Base-by-base conservation (phyloP, 169 alveolate species). In the Sarcocystis neurona region DNA sequence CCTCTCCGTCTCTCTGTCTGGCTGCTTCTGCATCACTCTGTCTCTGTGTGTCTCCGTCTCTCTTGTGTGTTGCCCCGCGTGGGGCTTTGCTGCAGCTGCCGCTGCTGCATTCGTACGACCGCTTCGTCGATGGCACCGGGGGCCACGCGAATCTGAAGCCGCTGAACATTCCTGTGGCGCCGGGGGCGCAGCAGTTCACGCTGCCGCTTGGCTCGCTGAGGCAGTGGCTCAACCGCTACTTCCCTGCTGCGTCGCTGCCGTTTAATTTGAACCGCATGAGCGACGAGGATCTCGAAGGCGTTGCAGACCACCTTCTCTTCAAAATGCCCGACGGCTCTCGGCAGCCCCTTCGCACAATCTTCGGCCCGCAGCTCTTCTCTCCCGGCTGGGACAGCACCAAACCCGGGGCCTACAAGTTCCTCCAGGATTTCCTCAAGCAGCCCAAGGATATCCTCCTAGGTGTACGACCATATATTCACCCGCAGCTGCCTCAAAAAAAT, bases 11-110 rank as follows among this genome's bases (percentile, higher is more conserved):
- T 48, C 60, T 6, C 6, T 6, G 15, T 10, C 6, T 48, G 27
- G 15, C 6, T 15, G 6, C 60, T 15, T 48, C 75, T 30, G 4
- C 39, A 63, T 63, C 43, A 18, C 12, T 63, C 41, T 63, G 15
- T 63, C 39, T 63, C 27, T 20, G 39, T 37, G n/a, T n/a, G n/a
- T n/a, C n/a, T n/a, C n/a, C n/a, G n/a, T n/a, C n/a, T n/a, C n/a
- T n/a, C n/a, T n/a, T n/a, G n/a, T n/a, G n/a, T n/a, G n/a, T n/a
- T n/a, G n/a, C n/a, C n/a, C n/a, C n/a, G n/a, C n/a, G n/a, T n/a
- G n/a, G n/a, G n/a, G n/a, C n/a, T n/a, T n/a, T n/a, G n/a, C 27
- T 63, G 30, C 75, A 63, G 79, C 30, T 70, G 30, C 79, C 79
- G 12, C 10, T 70, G 10, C 79, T 70, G 5, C 10, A 70, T 32